These are phyloP conservation scores for Saturnispora besseyi DNA, from an alignment of 805 yeast species.

Conservation along the genomic window DNA sequence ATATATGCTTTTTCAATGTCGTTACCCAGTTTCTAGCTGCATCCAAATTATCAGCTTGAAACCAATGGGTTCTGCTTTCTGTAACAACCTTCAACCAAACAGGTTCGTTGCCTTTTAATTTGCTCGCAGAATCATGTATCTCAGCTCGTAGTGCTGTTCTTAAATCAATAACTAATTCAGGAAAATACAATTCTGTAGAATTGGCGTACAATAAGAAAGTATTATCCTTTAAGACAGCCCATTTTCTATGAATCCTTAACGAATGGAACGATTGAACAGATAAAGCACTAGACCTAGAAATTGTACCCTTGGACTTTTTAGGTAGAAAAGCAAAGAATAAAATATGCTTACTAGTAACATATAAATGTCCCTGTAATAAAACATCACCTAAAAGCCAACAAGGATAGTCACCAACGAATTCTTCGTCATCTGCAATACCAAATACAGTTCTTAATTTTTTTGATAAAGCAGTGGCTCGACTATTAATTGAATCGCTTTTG, in stretches of 20 bases:
- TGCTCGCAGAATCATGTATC: slow-evolving; percentile 24
- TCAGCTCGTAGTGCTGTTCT: slow-evolving; percentile 55
- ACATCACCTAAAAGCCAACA: slow-evolving; percentile 82
- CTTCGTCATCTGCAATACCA: slow-evolving; percentile 44
- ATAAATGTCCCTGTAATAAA: slow-evolving; percentile 75
- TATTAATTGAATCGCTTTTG: slow-evolving; percentile 4
- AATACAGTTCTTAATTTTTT: slow-evolving; percentile 31
- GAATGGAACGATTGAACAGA: slow-evolving; percentile 34
- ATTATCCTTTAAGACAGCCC: slow-evolving; percentile 72
- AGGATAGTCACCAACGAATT: slow-evolving; percentile 50
- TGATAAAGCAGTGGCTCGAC: slow-evolving; percentile 31
- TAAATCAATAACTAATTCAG: slow-evolving; percentile 65
- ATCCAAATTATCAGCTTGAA: slow-evolving; percentile 63
- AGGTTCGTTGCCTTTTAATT: slow-evolving; percentile 20
- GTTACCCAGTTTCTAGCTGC: slow-evolving; percentile 79
- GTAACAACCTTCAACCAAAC: slow-evolving; percentile 53
- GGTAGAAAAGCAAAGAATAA: slow-evolving; percentile 79
- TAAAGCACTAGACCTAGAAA: slow-evolving; percentile 43
- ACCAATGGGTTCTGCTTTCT: slow-evolving; percentile 47
- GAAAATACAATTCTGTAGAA: slow-evolving; percentile 80
- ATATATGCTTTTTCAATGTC: slow-evolving; percentile 63
- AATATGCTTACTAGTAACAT: slow-evolving; percentile 54
- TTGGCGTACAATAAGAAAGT: slow-evolving; percentile 59
- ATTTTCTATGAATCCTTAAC: slow-evolving; percentile 43
- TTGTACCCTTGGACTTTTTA: slow-evolving; percentile 31